phyloP scores from a whole-genome alignment of 768 basidiomycete genomes.

The Suillus clintonianus region DNA sequence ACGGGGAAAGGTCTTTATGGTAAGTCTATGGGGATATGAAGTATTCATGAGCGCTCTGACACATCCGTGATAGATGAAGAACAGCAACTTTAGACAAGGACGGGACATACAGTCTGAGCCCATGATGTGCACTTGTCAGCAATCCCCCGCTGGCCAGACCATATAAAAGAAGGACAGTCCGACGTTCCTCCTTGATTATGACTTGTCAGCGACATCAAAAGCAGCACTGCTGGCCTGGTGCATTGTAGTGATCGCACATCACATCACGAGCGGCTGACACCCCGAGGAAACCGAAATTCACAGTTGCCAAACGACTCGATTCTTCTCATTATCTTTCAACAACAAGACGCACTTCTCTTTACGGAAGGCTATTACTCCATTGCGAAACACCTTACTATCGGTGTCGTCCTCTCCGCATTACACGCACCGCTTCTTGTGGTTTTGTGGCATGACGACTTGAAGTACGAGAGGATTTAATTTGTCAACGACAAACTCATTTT shows the following conservation, averaged over 20 bases:
- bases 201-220: neutral
- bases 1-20: neutral
- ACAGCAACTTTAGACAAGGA: neutral
- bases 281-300: neutral
- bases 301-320: neutral
- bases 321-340: neutral
- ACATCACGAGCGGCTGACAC: neutral
- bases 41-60: neutral
- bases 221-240: neutral
- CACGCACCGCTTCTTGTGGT: neutral
- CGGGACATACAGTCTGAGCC: neutral
- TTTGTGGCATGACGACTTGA: neutral
- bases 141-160: neutral
- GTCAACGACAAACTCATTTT: neutral
- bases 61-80: neutral
- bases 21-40: neutral
- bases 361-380: neutral
- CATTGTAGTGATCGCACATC: neutral
- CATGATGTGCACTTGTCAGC: neutral
- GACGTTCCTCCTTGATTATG: neutral
- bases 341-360: neutral
- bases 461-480: neutral
- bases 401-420: neutral
- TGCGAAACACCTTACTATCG: neutral
- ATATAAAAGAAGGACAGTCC: neutral